Evolutionary conservation across 768 basidiomycete species (phyloP), one percentile per base, ranked within the genome.

Genomic region (Collybia nuda): DNA sequence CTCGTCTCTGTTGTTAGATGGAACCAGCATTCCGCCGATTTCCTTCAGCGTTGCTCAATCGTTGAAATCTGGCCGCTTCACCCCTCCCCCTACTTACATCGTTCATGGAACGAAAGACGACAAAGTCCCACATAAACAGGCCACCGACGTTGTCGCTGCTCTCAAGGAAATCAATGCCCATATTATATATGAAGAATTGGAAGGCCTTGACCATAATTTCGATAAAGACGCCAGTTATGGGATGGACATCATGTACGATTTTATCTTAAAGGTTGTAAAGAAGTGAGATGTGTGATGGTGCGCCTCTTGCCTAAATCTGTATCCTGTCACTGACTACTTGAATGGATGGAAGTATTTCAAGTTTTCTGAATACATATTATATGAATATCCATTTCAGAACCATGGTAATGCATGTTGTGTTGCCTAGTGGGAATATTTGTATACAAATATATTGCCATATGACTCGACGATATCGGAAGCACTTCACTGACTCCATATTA

Each of bases 241-340:
- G 42, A 70, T 74, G 72, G 66, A 69, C 38, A 64, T 51, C 19
- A 62, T 72, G 60, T 74, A 72, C 44, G 50, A 50, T 9, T 73
- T 72, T 42, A 59, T 67, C 6, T 39, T 56, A 8, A 46, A 48
- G 19, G 52, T 63, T 4, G 58, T 58, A 12, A 51, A 53, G 22
- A 26, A 3, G 24, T 26, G 24, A 26, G 7, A 26, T 7, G 5
- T 32, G 9, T 32, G 14, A 32, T 32, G 32, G 32, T 32, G 14
- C 7, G 32, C 32, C 9, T 32, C 9, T 32, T 11, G 7, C 9
- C 12, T 11, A 2, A 11, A 3, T 32, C 32, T 11, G 32, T 14
- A 32, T 14, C 3, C 9, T 14, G 3, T 14, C 32, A 11, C 32
- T 32, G 32, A 32, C 32, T 32, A 11, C 3, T 32, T 11, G 32